Base-by-base conservation (phyloP, 495 filamentous ascomycete genomes). In the Penicillium arizonense region DNA sequence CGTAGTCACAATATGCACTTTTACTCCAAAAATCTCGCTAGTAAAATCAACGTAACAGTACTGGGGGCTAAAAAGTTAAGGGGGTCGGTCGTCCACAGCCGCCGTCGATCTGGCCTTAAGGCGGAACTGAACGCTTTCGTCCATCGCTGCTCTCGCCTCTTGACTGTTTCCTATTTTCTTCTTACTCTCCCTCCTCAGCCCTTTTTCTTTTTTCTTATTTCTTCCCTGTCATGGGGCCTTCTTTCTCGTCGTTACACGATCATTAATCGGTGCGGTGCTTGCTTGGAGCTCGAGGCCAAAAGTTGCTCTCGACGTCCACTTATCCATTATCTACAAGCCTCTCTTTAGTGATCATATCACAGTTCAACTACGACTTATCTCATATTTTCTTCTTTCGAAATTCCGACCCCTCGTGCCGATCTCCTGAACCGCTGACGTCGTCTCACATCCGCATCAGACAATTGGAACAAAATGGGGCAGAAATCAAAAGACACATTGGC, bases 401-500 rank as follows among this genome's bases (percentile, higher is more conserved):
- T 18, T 43, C 39, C 48, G 39, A 43, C 20, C 18, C 20, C 37
- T 38, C 13, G 48, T 21, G 39, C 48, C 48, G 48, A 43, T 40
- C 48, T 35, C 38, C 48, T 50, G 21, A 50, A 37, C 38, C 37
- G 49, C 51, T 48, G 53, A 42, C 48, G 41, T 56, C 50, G 33
- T 56, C 21, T 50, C 24, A 9, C 46, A 34, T 43, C n/a, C 44
- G 26, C 45, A 42, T 50, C 54, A 34, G 21, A 50, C 41, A 40
- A 34, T 49, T 30, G 26, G 46, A 43, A 36, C 46, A 61, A 44
- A 34, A 74, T 74, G 69, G 58, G 68, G 39, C 65, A 69, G 47
- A 71, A 65, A 63, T 63, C 69, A 24, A 73, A 71, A 52, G 69
- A 71, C 52, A 67, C 67, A 35, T 50, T 77, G 56, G 65, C 59